Conservation (phyloP, 1,284 basidiomycete genomes). For the Cystobasidium slooffiae region DNA sequence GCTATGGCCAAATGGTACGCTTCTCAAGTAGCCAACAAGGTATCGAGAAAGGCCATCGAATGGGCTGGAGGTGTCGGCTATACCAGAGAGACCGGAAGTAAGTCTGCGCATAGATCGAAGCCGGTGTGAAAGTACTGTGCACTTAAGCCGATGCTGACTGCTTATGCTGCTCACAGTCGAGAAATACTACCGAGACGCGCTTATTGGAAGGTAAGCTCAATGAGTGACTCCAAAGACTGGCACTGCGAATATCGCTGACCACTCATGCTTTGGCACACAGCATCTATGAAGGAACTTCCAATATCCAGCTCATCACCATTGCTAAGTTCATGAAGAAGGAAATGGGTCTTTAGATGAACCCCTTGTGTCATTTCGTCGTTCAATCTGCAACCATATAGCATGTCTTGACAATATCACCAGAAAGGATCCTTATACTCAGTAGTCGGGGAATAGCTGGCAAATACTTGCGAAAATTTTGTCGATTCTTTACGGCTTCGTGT, state of each 20-base stretch:
- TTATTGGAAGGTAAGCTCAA: constrained; percentile 65
- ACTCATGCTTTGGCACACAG: constrained; percentile 64
- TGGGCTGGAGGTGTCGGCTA: constrained; percentile 97
- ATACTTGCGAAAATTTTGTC: too few relatives aligned
- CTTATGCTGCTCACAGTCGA: constrained; percentile 46
- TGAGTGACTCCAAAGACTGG: neutral
- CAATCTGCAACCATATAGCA: neutral
- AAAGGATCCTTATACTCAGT: too few relatives aligned
- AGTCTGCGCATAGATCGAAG: constrained; percentile 54
- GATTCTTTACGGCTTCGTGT: too few relatives aligned
- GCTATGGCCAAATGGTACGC: constrained; percentile 70
- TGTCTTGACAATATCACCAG: neutral
- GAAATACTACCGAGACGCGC: constrained; percentile 73
- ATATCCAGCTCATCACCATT: constrained; percentile 96
- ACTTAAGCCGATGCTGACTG: constrained; percentile 12
- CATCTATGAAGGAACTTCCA: constrained; percentile 94
- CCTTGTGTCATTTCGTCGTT: neutral
- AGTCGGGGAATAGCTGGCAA: too few relatives aligned
- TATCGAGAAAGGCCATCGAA: constrained; percentile 88
- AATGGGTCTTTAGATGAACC: constrained; percentile 19
- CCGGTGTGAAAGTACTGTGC: too few relatives aligned
- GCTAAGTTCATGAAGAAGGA: constrained; percentile 67
- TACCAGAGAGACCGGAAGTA: constrained; percentile 82
- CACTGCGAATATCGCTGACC: constrained; percentile 9
- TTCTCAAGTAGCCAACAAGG: constrained; percentile 84